These are phyloP conservation scores for Huntiella moniliformis DNA, from an alignment of 2,329 filamentous ascomycete genomes.

Conservation along the genomic window DNA sequence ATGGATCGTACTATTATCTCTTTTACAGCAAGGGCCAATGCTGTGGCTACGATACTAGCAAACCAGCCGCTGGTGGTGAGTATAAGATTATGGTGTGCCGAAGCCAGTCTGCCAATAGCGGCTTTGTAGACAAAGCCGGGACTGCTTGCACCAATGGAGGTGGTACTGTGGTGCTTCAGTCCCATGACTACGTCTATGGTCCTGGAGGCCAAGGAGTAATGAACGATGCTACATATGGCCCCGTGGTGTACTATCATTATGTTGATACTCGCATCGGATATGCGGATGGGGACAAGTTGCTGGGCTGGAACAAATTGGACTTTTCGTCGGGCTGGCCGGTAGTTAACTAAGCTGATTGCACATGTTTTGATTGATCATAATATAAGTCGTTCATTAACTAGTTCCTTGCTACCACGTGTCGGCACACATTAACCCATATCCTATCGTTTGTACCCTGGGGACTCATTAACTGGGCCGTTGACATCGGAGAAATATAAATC, in stretches of 20 bases:
- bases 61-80: constrained; percentile 37
- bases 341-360: constrained; percentile 8
- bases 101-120: constrained; percentile 29
- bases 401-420: too few species aligned
- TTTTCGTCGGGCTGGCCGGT: constrained; percentile 31
- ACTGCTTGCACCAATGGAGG: constrained; percentile 37
- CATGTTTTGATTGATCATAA: too few species aligned
- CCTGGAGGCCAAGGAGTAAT: constrained; percentile 40
- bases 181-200: constrained; percentile 41
- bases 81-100: constrained; percentile 49
- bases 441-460: too few species aligned
- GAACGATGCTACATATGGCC: constrained; percentile 16
- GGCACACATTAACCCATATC: too few species aligned
- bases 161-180: constrained; percentile 41
- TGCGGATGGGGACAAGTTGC: constrained; percentile 25
- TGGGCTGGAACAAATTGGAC: constrained; percentile 31
- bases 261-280: constrained; percentile 17
- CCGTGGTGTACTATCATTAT: constrained; percentile 29
- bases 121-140: constrained; percentile 38
- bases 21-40: constrained; percentile 44
- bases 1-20: constrained; percentile 41
- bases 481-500: too few species aligned
- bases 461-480: too few species aligned
- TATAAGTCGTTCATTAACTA: too few species aligned
- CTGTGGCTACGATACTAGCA: constrained; percentile 35